A percentile compares a stretch with the other conserved stretches of the same genome.
These are phyloP conservation scores for Starmerella vaccinii DNA, from an alignment of 805 yeast species.

Conservation along the genomic window DNA sequence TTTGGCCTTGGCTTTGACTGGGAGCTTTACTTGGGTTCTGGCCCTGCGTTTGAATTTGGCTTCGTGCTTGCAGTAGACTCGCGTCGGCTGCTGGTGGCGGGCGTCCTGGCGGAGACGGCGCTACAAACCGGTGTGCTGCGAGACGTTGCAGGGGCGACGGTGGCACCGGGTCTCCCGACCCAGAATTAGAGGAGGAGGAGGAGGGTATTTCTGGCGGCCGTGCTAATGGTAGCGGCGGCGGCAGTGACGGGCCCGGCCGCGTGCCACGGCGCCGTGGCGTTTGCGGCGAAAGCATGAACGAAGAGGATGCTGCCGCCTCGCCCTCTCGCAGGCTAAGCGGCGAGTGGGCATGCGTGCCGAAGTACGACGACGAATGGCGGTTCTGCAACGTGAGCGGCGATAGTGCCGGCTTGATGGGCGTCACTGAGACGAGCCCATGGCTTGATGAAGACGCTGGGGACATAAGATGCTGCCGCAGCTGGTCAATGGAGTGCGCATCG, in stretches of 20 bases:
- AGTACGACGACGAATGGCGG: too few relatives aligned
- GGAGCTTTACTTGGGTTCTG: not conserved
- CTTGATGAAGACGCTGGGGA: not conserved
- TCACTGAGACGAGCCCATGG: not conserved
- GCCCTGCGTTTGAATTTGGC: not conserved
- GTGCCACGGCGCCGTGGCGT: not conserved
- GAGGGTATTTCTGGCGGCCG: not conserved
- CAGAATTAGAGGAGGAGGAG: too few relatives aligned
- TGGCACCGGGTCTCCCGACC: not conserved
- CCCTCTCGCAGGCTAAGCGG: not conserved
- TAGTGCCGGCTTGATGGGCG: not conserved
- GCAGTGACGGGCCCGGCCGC: not conserved
- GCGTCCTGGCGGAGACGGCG: not conserved
- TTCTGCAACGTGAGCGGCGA: not conserved
- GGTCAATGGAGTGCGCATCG: conserved; percentile 2
- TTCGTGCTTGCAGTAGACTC: too few relatives aligned
- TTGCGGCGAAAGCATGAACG: not conserved
- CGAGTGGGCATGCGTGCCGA: not conserved
- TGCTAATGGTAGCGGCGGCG: not conserved
- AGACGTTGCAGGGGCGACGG: not conserved
- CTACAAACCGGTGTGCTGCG: not conserved
- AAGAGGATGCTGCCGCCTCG: not conserved
- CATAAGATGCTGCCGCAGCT: conserved; percentile 2
- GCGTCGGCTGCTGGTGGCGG: not conserved
- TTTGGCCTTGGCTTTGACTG: not conserved